Conservation (phyloP, 2,329 filamentous ascomycete species). For the Verticillium klebahnii region DNA sequence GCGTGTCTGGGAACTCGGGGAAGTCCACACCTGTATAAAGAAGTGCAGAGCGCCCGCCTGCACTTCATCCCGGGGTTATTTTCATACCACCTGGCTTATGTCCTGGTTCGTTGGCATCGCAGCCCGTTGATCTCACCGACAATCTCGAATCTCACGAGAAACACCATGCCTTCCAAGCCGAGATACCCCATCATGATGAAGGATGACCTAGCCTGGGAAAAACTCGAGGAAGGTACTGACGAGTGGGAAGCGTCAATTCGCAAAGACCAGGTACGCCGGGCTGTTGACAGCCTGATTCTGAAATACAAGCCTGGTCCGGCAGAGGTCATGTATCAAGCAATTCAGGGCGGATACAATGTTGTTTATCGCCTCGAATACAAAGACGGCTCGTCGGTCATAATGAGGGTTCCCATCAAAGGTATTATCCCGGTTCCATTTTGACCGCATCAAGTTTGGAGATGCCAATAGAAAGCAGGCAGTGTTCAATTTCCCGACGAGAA, state of each 20-base stretch:
- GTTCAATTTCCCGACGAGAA: slow-evolving; percentile 12
- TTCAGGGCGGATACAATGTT: slow-evolving; percentile 23
- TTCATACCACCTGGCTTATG: too few species aligned
- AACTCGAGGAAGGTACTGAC: slow-evolving; percentile 20
- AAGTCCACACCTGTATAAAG: too few species aligned
- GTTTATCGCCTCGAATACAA: slow-evolving; percentile 25
- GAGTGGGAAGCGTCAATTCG: slow-evolving; percentile 13
- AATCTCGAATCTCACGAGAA: too few species aligned
- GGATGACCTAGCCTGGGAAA: slow-evolving; percentile 24
- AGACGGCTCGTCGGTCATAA: slow-evolving; percentile 23
- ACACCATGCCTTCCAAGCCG: too few species aligned
- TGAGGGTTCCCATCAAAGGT: slow-evolving; percentile 18
- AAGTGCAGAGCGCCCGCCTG: too few species aligned
- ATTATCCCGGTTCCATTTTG: neutral
- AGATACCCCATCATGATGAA: neutral
- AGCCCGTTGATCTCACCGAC: too few species aligned
- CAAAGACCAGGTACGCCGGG: slow-evolving; percentile 13
- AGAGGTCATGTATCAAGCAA: slow-evolving; percentile 2
- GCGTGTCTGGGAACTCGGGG: too few species aligned
- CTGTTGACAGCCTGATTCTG: slow-evolving; percentile 16
- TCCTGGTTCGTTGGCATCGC: too few species aligned
- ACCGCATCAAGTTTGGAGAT: slow-evolving; percentile 7
- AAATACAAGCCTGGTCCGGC: slow-evolving; percentile 18
- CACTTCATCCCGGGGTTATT: too few species aligned
- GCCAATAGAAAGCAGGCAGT: slow-evolving; percentile 6